Percentiles rank a stretch among this genome's conserved stretches.
Evolutionary conservation across 345 rosid species (phyloP).

Genomic region (Kernera saxatilis): DNA sequence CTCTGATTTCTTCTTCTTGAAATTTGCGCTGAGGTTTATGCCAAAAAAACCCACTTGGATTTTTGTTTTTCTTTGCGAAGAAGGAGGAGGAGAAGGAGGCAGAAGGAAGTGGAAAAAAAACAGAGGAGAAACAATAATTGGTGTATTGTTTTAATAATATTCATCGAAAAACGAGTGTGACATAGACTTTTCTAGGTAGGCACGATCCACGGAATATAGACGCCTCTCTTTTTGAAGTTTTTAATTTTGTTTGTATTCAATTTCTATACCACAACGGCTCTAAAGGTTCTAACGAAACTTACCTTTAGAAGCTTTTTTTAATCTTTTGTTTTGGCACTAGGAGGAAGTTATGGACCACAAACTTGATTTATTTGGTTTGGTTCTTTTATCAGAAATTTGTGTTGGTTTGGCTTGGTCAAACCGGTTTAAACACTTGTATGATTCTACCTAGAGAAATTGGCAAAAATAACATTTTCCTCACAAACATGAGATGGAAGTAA

Average conservation of each 20-base stretch:
- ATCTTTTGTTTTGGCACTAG: background rate
- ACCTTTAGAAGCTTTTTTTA: background rate
- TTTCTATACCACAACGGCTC: constrained; percentile 23
- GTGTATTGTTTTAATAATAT: background rate
- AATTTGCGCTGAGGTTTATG: constrained; percentile 5
- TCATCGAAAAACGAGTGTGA: constrained; percentile 10
- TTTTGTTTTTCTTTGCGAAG: constrained; percentile 15
- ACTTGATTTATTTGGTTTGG: background rate
- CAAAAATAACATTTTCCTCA: no score
- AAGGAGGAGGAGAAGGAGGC: background rate
- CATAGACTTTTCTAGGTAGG: constrained; percentile 31
- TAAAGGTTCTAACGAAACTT: constrained; percentile 15
- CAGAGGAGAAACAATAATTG: constrained; percentile 21
- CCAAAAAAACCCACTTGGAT: constrained; percentile 1
- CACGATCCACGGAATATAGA: constrained; percentile 30
- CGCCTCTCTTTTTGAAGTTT: constrained; percentile 21
- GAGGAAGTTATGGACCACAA: constrained; percentile 7
- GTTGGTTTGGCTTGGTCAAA: background rate
- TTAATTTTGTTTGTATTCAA: constrained; percentile 18
- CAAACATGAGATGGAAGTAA: background rate
- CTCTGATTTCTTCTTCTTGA: constrained; percentile 25
- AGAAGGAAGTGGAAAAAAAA: constrained; percentile 7
- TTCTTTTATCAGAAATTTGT: background rate
- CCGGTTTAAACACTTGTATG: background rate
- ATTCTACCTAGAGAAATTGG: no score